Conservation (phyloP, 176 grass and related monocot species). For the Pontederia crassipes region DNA sequence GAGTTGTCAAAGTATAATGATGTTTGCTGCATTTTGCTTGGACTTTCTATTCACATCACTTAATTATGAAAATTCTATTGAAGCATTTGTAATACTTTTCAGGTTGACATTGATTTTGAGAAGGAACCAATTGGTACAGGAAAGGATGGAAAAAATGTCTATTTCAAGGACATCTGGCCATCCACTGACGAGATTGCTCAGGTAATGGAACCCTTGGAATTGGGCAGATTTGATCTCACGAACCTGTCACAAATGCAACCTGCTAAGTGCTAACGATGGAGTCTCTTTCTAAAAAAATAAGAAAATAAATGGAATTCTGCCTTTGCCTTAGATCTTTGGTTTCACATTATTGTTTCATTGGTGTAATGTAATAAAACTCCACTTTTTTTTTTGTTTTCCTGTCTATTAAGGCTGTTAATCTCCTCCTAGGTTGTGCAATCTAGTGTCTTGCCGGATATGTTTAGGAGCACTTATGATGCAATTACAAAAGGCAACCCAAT, state of each 20-base stretch:
- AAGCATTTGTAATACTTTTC: constrained; percentile 10
- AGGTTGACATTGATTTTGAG: constrained; percentile 99
- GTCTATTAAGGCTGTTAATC: background rate
- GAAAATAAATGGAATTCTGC: too few relatives aligned
- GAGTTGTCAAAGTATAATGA: too few relatives aligned
- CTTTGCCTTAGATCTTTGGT: too few relatives aligned
- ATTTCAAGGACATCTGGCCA: constrained; percentile 95
- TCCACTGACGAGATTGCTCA: constrained; percentile 83
- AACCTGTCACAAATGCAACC: too few relatives aligned
- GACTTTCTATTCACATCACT: background rate
- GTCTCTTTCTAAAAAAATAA: too few relatives aligned
- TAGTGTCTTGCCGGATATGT: constrained; percentile 31
- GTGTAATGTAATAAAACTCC: too few relatives aligned
- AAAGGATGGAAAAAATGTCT: constrained; percentile 78
- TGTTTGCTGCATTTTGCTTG: background rate
- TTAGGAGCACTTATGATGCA: constrained; percentile 32
- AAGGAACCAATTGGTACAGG: constrained; percentile 81
- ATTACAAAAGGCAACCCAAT: constrained; percentile 48
- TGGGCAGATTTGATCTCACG: too few relatives aligned
- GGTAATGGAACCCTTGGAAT: constrained; percentile 20
- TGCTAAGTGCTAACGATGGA: too few relatives aligned
- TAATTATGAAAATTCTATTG: background rate
- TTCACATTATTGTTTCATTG: too few relatives aligned
- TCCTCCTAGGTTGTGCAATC: constrained; percentile 25
- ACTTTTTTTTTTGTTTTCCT: background rate